Conservation (phyloP, 805 yeast species). For the Candida qinlingensis region DNA sequence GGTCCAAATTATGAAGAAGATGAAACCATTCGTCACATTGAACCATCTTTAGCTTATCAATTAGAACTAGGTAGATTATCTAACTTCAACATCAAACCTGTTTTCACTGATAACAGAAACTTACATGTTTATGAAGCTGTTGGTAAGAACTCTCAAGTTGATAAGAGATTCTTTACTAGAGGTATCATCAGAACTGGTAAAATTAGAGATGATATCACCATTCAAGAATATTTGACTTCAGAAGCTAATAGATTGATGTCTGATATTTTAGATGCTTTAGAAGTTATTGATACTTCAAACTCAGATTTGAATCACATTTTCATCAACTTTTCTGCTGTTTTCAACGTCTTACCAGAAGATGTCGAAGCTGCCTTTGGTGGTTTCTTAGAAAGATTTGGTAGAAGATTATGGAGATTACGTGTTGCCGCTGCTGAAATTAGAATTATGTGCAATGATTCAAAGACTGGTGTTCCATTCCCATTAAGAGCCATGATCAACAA, state of each 20-base stretch:
- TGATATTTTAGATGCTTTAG: slow-evolving; percentile 91
- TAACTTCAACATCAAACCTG: slow-evolving; percentile 91
- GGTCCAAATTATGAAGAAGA: slow-evolving; percentile 85
- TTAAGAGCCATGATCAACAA: slow-evolving; percentile 94
- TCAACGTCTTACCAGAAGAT: slow-evolving; percentile 90
- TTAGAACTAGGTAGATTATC: slow-evolving; percentile 90
- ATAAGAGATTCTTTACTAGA: slow-evolving; percentile 93
- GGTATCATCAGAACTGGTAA: slow-evolving; percentile 97
- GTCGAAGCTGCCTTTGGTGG: slow-evolving; percentile 98
- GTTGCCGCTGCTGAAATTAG: slow-evolving; percentile 97
- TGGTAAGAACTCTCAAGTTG: slow-evolving; percentile 89
- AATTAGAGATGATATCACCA: slow-evolving; percentile 86
- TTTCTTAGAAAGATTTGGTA: slow-evolving; percentile 94
- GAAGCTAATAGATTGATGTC: slow-evolving; percentile 96
- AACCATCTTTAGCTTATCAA: slow-evolving; percentile 97
- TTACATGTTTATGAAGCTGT: slow-evolving; percentile 96
- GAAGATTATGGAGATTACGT: slow-evolving; percentile 93
- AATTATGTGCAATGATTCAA: slow-evolving; percentile 88
- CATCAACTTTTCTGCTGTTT: slow-evolving; percentile 93
- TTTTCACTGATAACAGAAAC: slow-evolving; percentile 93
- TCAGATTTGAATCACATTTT: slow-evolving; percentile 96
- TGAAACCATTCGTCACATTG: slow-evolving; percentile 92
- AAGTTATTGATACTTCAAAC: slow-evolving; percentile 88
- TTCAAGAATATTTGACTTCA: slow-evolving; percentile 89
- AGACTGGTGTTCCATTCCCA: slow-evolving; percentile 87